phyloP scores from a whole-genome alignment of 2,329 filamentous ascomycete species.

The Aspergillus terreus region DNA sequence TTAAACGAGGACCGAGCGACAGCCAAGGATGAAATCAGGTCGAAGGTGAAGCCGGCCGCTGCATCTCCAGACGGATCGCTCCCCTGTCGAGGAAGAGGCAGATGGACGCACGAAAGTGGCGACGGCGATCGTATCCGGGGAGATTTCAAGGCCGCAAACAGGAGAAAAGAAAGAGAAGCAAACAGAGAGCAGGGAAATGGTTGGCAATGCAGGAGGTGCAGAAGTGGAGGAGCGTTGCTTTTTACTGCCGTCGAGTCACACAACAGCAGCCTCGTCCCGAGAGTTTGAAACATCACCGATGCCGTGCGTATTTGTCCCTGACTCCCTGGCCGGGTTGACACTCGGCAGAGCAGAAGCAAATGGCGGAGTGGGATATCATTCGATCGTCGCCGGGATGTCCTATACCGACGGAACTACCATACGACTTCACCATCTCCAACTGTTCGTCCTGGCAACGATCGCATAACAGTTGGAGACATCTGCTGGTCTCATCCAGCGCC shows the following conservation, averaged over 20 bases:
- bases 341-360: too few species aligned
- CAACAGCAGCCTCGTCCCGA: neutral
- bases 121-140: neutral
- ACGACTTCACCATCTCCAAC: too few species aligned
- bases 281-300: slow-evolving; percentile 2
- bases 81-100: neutral
- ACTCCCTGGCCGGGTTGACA: neutral
- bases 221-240: neutral
- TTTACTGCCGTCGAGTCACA: neutral
- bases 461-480: too few species aligned
- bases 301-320: neutral
- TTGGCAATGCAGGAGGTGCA: neutral
- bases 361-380: too few species aligned
- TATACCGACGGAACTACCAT: too few species aligned
- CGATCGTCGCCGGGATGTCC: too few species aligned
- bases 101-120: neutral
- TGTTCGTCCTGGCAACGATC: too few species aligned
- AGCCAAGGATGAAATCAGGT: neutral
- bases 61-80: neutral
- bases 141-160: neutral
- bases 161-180: neutral
- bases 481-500: neutral
- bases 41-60: neutral
- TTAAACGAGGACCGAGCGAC: neutral
- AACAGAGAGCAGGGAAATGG: neutral